Base-by-base conservation (phyloP, 2,329 filamentous ascomycete genomes). In the Calonectria multiphialidica region DNA sequence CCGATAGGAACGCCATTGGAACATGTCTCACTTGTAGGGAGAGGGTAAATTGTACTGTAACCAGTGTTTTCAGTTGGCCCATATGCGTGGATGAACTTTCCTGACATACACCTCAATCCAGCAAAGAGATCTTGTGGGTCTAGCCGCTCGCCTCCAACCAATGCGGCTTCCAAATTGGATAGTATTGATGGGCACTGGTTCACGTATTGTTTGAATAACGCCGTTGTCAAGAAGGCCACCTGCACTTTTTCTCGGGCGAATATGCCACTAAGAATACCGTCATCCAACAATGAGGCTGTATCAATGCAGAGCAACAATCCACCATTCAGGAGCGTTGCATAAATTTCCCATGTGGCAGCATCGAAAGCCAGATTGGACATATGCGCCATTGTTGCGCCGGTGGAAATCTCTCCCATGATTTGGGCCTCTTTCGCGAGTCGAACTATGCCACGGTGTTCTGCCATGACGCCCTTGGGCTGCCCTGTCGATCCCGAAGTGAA, bases 401-500 rank as follows among this genome's bases (percentile, higher is more conserved):
- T 1, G 5, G 53, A 21, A 18, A 59, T 25, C 1, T 40, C 12
- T 5, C 23, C 3, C 8, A 28, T 5, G 15, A 67, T 25, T 0
- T 25, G 33, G 2, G 57, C 23, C 1, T 9, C n/a, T 5, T 37
- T 21, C 1, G 30, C 28, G 1, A 75, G 68, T 0, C 72, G 55
- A 3, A 61, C 42, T 18, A 68, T 42, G 6, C 49, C 59, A 12
- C 63, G 23, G 73, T 53, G 44, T 65, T 70, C 10, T 57, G 78
- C 65, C 15, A 76, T 61, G 12, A 74, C 69, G 9, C 78, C 79
- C 45, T 81, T 81, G 12, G 80, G 78, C 7, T 59, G 72, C 0
- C 79, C 80, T 1, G 80, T 81, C n/a, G 71, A 78, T 5, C 79
- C 80, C 1, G 77, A 80, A 2, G 79, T 80, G 35, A 80, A 80